phyloP scores from a whole-genome alignment of 2,329 filamentous ascomycete species.

The Trichoderma guizhouense region DNA sequence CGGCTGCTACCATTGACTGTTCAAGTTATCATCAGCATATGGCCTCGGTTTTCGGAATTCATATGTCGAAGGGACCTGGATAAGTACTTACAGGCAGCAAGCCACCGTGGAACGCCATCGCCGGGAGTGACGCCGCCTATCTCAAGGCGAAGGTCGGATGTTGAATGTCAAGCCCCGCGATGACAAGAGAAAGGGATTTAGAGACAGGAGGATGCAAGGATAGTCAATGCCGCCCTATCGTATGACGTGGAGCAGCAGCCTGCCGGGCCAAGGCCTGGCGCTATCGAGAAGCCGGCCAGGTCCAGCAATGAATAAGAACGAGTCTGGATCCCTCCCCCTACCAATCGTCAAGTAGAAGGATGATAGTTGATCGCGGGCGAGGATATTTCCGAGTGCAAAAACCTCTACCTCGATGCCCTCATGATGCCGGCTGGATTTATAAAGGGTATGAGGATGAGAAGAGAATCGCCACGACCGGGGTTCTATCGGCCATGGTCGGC shows the following conservation, averaged over 20 bases:
- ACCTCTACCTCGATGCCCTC: conserved; percentile 20
- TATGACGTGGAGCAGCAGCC: conserved; percentile 19
- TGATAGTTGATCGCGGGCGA: neutral
- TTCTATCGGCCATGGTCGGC: conserved; percentile 5
- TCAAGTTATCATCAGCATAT: neutral
- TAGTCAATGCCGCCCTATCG: neutral
- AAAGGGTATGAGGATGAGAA: neutral
- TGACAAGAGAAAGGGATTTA: neutral
- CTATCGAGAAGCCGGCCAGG: conserved; percentile 1
- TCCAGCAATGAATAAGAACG: neutral
- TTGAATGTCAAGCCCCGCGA: neutral
- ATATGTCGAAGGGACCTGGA: neutral
- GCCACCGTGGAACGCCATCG: conserved; percentile 16
- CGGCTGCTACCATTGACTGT: conserved; percentile 38
- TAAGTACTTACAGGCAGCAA: conserved; percentile 27
- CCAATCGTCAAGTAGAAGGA: neutral
- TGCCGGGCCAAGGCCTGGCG: conserved; percentile 7
- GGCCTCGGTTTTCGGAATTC: neutral
- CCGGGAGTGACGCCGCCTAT: conserved; percentile 10
- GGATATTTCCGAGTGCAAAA: neutral
- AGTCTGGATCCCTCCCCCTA: neutral
- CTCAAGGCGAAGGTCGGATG: neutral
- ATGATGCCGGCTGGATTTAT: conserved; percentile 19
- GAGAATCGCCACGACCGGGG: conserved; percentile 17
- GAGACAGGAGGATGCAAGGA: neutral